Evolutionary conservation across 768 basidiomycete genomes (phyloP).

Genomic region (Gloeostereum incarnatum): DNA sequence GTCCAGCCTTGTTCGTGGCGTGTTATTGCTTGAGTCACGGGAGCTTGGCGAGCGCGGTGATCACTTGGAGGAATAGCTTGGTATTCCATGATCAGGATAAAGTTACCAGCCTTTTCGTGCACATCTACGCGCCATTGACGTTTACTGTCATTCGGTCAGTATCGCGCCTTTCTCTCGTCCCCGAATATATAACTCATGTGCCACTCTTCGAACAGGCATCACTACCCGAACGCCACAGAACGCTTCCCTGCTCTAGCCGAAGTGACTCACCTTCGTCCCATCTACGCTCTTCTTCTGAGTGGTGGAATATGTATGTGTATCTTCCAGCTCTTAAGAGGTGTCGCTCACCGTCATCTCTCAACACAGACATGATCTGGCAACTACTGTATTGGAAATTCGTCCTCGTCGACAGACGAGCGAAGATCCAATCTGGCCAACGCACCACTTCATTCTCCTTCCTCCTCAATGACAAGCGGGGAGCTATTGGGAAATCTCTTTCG

Average conservation of each 20-base stretch:
- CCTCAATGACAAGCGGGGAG: constrained; percentile 79
- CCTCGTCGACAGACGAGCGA: constrained; percentile 76
- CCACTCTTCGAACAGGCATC: constrained; percentile 48
- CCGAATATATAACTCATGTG: background rate
- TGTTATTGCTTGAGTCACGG: constrained; percentile 93
- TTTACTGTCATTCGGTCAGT: constrained; percentile 87
- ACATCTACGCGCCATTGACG: constrained; percentile 86
- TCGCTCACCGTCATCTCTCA: constrained; percentile 9
- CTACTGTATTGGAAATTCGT: constrained; percentile 94
- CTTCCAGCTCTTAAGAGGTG: background rate
- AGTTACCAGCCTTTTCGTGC: constrained; percentile 90
- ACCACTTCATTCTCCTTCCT: constrained; percentile 87
- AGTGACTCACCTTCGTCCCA: constrained; percentile 63
- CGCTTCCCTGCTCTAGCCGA: constrained; percentile 81
- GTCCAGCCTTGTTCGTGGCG: constrained; percentile 73
- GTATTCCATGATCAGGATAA: constrained; percentile 98
- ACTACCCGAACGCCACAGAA: constrained; percentile 67
- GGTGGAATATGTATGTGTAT: constrained; percentile 71
- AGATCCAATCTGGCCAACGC: constrained; percentile 87
- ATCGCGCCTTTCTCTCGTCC: constrained; percentile 14
- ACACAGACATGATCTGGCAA: constrained; percentile 88
- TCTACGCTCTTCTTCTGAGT: constrained; percentile 67
- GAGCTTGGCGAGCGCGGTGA: constrained; percentile 85
- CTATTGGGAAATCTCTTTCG: constrained; percentile 66
- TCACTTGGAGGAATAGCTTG: constrained; percentile 97